Percentiles rank a stretch among this genome's conserved stretches.
These are phyloP conservation scores for Gossypium laxum DNA, from an alignment of 441 rosid species.

Conservation along the genomic window DNA sequence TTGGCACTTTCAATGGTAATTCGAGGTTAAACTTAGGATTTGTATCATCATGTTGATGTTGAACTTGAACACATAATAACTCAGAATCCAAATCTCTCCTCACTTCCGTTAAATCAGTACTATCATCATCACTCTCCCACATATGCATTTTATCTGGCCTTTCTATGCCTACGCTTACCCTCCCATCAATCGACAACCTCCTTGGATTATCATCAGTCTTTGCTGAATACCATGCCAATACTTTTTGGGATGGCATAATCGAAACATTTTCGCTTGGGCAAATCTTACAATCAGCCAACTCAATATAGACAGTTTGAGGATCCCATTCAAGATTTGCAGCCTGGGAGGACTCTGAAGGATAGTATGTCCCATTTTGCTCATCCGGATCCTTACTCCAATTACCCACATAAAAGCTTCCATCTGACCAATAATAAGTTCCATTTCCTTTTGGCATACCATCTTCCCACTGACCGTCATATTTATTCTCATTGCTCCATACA, in stretches of 20 bases:
- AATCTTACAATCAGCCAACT: constrained; percentile 28
- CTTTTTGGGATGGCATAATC: constrained; percentile 52
- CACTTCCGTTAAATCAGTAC: constrained; percentile 20
- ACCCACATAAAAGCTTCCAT: constrained; percentile 49
- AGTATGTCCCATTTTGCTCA: constrained; percentile 47
- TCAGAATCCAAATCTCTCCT: constrained; percentile 27
- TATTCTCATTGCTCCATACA: constrained; percentile 39
- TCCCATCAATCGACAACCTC: constrained; percentile 50
- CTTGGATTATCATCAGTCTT: constrained; percentile 34
- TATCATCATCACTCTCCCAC: constrained; percentile 29
- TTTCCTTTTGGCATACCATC: constrained; percentile 48
- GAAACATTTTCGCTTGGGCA: constrained; percentile 35
- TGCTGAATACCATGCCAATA: constrained; percentile 49
- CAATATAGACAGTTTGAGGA: constrained; percentile 33
- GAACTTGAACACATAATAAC: constrained; percentile 22
- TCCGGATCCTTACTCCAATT: constrained; percentile 46
- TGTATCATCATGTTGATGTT: constrained; percentile 19
- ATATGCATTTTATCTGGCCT: constrained; percentile 46
- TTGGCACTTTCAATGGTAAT: constrained; percentile 31
- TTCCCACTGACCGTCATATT: constrained; percentile 58
- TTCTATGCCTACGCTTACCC: constrained; percentile 37
- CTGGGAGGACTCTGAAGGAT: constrained; percentile 24
- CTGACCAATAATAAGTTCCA: constrained; percentile 42
- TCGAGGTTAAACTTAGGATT: constrained; percentile 19
- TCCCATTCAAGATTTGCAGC: constrained; percentile 33